Evolutionary conservation across 2,329 filamentous ascomycete species (phyloP), one percentile per base, ranked within the genome.

Genomic region (Xylaria sp.): DNA sequence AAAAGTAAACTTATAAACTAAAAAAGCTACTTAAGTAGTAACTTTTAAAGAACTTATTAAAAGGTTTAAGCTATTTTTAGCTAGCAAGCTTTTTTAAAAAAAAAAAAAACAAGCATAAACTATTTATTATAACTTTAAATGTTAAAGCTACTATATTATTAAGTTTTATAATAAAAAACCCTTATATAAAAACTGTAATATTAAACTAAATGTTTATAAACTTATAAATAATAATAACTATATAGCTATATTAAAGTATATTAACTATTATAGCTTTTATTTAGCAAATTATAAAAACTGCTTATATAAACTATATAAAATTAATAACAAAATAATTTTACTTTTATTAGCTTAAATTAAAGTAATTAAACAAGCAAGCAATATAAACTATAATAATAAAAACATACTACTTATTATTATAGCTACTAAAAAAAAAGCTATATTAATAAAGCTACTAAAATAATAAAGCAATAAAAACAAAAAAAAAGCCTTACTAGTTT

Each of bases 291-390:
- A 61, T 61, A 54, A 54, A 45, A 61, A 61, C 20, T 61, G 20
- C 2, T 38, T 47, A n/a, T n/a, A 38, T 27, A 61, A 61, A 13
- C 17, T 45, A 17, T 22, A 53, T 25, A 50, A 53, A 53, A 25
- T 61, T 25, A 61, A 61, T n/a, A 61, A 51, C 5, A 20, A 31
- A 31, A 42, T 50, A 42, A 51, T 60, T 42, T 31, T 60, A n/a
- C 22, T 60, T 36, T 45, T 54, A 25, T 61, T 54, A 58, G 27
- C n/a, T 27, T 45, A 61, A n/a, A 10, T 61, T 45, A 45, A 61
- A 54, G 2, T 5, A 1, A 59, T 59, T n/a, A 10, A 59, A 59
- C 20, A 59, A 38, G 2, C 4, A 13, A 47, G 20, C 11, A 5
- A 33, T 27, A 54, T 45, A 54, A 38, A 25, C 1, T 54, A 61